Evolutionary conservation across 805 yeast genomes (phyloP), one percentile per base, ranked within the genome.

Genomic region (Pichia nakasei): DNA sequence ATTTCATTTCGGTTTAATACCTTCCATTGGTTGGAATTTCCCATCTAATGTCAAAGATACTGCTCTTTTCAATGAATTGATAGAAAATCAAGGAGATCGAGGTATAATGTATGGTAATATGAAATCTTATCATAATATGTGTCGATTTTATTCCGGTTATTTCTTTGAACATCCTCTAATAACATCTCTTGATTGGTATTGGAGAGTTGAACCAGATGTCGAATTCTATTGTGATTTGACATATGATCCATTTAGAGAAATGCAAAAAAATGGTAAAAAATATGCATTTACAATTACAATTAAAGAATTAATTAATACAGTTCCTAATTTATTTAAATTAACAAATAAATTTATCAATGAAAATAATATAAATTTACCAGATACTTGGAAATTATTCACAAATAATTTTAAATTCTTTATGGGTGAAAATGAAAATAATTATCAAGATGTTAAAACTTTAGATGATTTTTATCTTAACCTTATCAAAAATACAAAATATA

Each of bases 191-290:
- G 87, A 88, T 48, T 91, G 96, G 94, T 91, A 88, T 64, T 89
- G 97, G 96, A 72, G 97, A 44, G 87, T 93, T 12, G 98, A 93
- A 61, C 97, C 97, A 3, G 83, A 83, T 51, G 93, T 91, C 35
- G 81, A 85, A 51, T 87, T 86, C 58, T 87, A 72, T 59, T 91
- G 98, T 64, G 97, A 91, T 60, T 63, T 88, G 43, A 82, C 95
- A 0, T 87, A 89, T 63, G 97, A 91, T 63, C 95, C 96, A 13
- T 93, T 91, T 57, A 52, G 72, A 15, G 86, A 83, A 54, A 87
- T 91, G 97, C 75, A 75, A 41, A 68, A 67, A 39, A 56, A 59
- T 46, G 74, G 76, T 37, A 89, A 89, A 62, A 75, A 73, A 52
- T 89, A 89, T 57, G 97, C 96, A 0, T 93, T 85, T 61, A 86